Conservation (phyloP, 208 protist genomes). For the Trypanosomatidae sp. region DNA sequence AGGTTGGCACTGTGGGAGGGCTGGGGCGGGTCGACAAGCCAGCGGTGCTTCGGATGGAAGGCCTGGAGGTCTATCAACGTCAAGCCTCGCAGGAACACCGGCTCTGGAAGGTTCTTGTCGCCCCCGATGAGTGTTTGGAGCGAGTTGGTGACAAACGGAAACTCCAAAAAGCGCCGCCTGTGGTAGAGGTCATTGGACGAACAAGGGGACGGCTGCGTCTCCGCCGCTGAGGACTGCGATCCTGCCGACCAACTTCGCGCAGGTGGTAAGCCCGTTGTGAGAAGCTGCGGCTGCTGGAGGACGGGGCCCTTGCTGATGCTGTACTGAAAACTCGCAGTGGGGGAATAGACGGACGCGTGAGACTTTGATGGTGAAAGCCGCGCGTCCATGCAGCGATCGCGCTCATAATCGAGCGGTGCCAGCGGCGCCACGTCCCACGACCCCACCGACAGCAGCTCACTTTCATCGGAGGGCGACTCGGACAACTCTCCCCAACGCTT, state of each 20-base stretch:
- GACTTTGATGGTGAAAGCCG: not conserved
- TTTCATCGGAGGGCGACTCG: not conserved
- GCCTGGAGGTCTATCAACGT: conserved; percentile 23
- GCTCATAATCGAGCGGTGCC: not conserved
- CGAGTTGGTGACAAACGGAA: conserved; percentile 24
- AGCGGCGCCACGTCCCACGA: conserved; percentile 3
- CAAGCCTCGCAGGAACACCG: conserved; percentile 10
- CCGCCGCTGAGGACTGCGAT: not conserved
- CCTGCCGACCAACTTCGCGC: not conserved
- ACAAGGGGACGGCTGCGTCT: not conserved
- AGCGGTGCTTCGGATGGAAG: conserved; percentile 25
- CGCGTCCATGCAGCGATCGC: not conserved
- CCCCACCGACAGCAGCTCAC: conserved; percentile 1
- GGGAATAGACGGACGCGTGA: not conserved
- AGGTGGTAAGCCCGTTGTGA: not conserved
- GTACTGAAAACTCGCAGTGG: not conserved
- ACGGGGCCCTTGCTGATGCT: not conserved
- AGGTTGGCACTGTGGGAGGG: not conserved
- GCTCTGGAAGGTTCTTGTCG: not conserved
- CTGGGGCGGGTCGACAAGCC: conserved; percentile 18
- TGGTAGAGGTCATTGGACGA: conserved; percentile 1
- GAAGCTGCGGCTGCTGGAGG: not conserved
- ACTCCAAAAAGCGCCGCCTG: conserved; percentile 16
- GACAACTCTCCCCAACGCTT: not conserved
- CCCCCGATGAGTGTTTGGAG: conserved; percentile 19